Base-by-base conservation (phyloP, 352 stramenopile genomes). In the Pythium pectinolyticum region DNA sequence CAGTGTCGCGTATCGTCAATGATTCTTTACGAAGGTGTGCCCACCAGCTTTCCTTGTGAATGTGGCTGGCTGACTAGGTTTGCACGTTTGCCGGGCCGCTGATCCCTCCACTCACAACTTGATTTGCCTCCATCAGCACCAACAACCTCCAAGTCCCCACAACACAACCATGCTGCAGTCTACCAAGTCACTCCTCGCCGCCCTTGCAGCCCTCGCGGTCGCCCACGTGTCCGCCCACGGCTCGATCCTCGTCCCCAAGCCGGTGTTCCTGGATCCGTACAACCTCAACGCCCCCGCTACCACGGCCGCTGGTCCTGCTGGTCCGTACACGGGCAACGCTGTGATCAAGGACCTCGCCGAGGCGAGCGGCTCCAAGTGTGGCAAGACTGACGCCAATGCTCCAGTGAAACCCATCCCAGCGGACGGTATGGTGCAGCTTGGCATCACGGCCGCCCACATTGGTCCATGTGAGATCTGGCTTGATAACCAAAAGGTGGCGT, bases 391-490 rank as follows among this genome's bases (percentile, higher is more conserved):
- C 56, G 51, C 53, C 7, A 75, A 66, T 24, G 55, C 67, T 5
- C 39, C 63, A 15, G 61, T 64, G 31, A 40, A 76, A 45, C 12
- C 70, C 19, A 66, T 65, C 37, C 70, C 73, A 12, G 40, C 61
- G 12, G 66, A 68, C 27, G 63, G 53, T 20, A 15, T 61, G 24
- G 57, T 70, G 34, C 56, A 41, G 25, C 69, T 80, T 25, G 61
- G 71, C 49, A 73, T 77, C 52, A 75, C 56, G 17, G 73, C 63
- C 17, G 37, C 61, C 45, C 69, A 76, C 57, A 75, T 81, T 30
- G 76, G 70, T 5, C 71, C 73, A 22, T 84, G 76, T 34, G 76
- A 84, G 55, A 46, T 84, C 14, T 84, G 73, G 73, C 60, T 78
- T n/a, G 67, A 74, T 57, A 53, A 75, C 61, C 52, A 20, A 5